Evolutionary conservation across 495 filamentous ascomycete genomes (phyloP), one percentile per base, ranked within the genome.

Genomic region (Xeromyces bisporus): DNA sequence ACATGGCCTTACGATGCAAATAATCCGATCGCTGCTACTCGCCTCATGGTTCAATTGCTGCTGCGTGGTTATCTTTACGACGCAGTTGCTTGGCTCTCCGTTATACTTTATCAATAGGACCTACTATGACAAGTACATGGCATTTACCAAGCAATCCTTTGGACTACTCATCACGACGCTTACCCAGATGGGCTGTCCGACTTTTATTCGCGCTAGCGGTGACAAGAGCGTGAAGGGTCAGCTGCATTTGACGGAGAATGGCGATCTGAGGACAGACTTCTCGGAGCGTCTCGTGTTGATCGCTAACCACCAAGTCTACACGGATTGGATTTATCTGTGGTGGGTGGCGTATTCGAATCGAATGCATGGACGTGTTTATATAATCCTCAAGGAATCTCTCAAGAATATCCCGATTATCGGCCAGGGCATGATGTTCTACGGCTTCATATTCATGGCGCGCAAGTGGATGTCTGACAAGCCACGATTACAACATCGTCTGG

Each of bases 271-370:
- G 39, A 66, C 65, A 11, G 36, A 58, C 20, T 77, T 79, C 34
- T 67, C 70, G 5, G 66, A 75, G 46, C 60, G 74, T 12, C 40
- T 75, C 32, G 62, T 79, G 28, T 33, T 79, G 46, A 72, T 79
- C 30, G 59, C 74, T 7, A 79, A 79, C 30, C 74, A 79, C 40
- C 72, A 77, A 44, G 67, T 79, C 7, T 79, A 79, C 46, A 75
- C 72, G 6, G 74, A 79, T 33, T 79, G 74, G 74, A 53, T 77
- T 6, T 79, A 79, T 43, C 58, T 79, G 1, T 79, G 74, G 74
- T 79, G 74, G 74, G 52, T 71, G 23, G 64, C 69, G 8, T 79
- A 77, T 40, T 68, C 73, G 2, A 65, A 67, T 33, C 38, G 41
- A 15, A 77, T 73, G 70, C 74, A 79, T 40, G 74, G 74, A 5